Percentiles rank a stretch among this genome's conserved stretches.
Evolutionary conservation across 805 yeast genomes (phyloP).

Genomic region (Blastobotrys parvus): DNA sequence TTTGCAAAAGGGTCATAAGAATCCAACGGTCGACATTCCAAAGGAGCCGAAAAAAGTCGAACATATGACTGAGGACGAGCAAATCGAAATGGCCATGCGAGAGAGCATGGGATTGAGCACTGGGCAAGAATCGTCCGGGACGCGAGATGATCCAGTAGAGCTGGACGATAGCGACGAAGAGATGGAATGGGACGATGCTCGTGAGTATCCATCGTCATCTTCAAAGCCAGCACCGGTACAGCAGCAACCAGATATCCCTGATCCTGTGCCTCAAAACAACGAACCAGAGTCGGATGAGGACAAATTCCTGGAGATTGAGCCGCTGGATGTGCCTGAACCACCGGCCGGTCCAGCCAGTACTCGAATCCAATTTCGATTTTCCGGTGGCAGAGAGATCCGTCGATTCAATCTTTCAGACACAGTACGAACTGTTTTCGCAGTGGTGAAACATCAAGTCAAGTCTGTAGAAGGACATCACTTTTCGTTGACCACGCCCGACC

Average conservation of each 20-base stretch:
- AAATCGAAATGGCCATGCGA: conserved; percentile 63
- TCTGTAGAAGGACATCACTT: conserved; percentile 39
- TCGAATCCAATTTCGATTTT: conserved; percentile 79
- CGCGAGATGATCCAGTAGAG: conserved; percentile 20
- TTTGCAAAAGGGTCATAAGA: conserved; percentile 50
- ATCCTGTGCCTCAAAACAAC: conserved; percentile 1
- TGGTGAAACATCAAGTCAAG: conserved; percentile 52
- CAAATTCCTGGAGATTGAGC: conserved; percentile 40
- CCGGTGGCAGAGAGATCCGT: conserved; percentile 79
- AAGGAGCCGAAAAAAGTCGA: conserved; percentile 51
- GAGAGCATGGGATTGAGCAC: conserved; percentile 43
- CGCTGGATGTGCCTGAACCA: conserved; percentile 58
- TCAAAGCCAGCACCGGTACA: background rate
- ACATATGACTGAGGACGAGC: conserved; percentile 79
- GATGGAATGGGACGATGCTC: conserved; percentile 12
- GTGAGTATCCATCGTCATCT: conserved; percentile 1
- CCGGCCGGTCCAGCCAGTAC: conserved; percentile 47
- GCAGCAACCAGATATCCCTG: background rate
- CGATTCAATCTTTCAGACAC: conserved; percentile 53
- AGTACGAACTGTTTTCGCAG: conserved; percentile 53
- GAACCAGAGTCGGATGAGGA: conserved; percentile 32
- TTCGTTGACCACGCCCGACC: conserved; percentile 43
- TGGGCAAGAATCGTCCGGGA: conserved; percentile 22
- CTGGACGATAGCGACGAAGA: conserved; percentile 24
- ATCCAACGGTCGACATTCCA: conserved; percentile 42